Evolutionary conservation across 306 rosid species (phyloP), one percentile per base, ranked within the genome.

Genomic region (Begonia fuchsioides): DNA sequence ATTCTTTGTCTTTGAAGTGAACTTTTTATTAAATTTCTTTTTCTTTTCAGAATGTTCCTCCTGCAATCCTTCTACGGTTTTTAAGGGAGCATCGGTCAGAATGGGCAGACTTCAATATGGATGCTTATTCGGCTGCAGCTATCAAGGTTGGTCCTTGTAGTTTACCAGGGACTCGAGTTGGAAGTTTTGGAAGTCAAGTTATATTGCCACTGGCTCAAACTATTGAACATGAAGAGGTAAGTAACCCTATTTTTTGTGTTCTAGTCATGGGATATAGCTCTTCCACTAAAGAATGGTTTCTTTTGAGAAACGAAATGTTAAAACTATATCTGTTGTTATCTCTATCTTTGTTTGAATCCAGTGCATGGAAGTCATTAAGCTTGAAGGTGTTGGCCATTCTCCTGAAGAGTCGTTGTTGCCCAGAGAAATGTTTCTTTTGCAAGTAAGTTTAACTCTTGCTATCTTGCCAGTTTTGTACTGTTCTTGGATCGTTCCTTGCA

Each of bases 51-150:
- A 84, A 88, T 62, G 97, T 88, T 43, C 95, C 95, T 59, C 97
- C 97, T 58, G 97, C 95, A 15, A 78, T 88, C 67, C 86, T 88
- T 32, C 78, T 88, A 2, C 70, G 97, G 68, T 88, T 88, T 57
- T 72, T 88, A 58, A 79, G 97, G 43, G 97, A 88, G 79, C 97
- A 88, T 55, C 70, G 97, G 52, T 88, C 97, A 38, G 97, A 88
- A 70, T 88, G 97, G 97, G 97, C 97, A 39, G 95, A 88, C 76
- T 81, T 61, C 65, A 88, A 76, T 60, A 81, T 88, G 66, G 97
- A 88, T 74, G 97, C 97, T 50, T 88, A 76, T 73, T 78, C 93
- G 12, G 95, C 95, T 74, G 93, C 95, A 48, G 97, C 97, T 49
- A 63, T 88, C 55, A 88, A 88, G 75, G 86, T 84, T 15, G 97